A percentile compares a stretch with the other conserved stretches of the same genome.
These are phyloP conservation scores for Quercus bicolor DNA, from an alignment of 306 rosid genomes.

Conservation along the genomic window DNA sequence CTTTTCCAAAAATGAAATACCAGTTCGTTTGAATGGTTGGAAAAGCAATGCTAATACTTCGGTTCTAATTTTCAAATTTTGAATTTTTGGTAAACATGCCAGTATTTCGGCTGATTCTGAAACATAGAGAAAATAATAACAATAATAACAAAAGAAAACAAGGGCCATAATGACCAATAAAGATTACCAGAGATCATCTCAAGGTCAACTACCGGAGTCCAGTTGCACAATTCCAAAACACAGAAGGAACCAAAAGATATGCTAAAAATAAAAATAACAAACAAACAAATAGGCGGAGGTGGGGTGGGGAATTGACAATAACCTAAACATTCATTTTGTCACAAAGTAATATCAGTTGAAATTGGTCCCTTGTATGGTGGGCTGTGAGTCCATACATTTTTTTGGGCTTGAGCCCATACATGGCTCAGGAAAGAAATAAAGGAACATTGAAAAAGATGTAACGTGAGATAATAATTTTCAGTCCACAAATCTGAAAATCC, in stretches of 20 bases:
- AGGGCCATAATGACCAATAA: too few relatives aligned
- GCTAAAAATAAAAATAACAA: background rate
- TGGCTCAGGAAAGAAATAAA: background rate
- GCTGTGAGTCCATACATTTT: background rate
- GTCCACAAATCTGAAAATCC: conserved; percentile 1
- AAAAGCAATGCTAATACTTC: too few relatives aligned
- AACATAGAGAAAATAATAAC: background rate
- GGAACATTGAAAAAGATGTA: background rate
- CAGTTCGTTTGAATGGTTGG: too few relatives aligned
- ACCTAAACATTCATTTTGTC: background rate
- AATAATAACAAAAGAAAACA: background rate
- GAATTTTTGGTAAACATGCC: too few relatives aligned
- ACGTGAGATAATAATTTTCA: background rate
- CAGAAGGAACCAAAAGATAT: background rate
- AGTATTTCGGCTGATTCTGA: too few relatives aligned
- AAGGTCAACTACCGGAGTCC: background rate
- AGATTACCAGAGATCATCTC: background rate
- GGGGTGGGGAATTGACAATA: background rate
- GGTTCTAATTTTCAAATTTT: too few relatives aligned
- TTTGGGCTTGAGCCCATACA: background rate
- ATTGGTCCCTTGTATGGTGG: background rate
- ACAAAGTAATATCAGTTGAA: background rate
- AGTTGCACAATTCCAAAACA: background rate
- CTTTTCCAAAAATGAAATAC: too few relatives aligned
- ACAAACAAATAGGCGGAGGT: too few relatives aligned